Percentiles rank a stretch among this genome's conserved stretches.
Conservation (phyloP, 768 basidiomycete species). For the Auriculariales sp. region DNA sequence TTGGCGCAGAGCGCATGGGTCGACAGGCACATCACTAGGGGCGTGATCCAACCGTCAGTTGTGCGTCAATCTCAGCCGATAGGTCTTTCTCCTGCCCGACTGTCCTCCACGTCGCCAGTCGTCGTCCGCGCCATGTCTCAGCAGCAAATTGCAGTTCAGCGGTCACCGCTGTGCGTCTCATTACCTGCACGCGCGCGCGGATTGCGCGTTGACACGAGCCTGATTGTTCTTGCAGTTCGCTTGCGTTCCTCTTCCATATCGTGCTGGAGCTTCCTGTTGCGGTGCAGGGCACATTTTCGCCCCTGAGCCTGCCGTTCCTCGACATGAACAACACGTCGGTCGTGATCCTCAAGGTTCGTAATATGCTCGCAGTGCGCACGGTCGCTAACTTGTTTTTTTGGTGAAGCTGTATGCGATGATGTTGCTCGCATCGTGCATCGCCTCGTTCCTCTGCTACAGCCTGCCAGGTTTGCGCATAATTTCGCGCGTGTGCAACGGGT, state of each 20-base stretch:
- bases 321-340: constrained; percentile 73
- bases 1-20: too few relatives aligned
- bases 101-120: too few relatives aligned
- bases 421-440: constrained; percentile 43
- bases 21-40: too few relatives aligned
- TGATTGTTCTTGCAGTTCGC: too few relatives aligned
- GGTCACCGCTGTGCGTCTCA: too few relatives aligned
- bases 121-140: too few relatives aligned
- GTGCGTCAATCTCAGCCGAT: too few relatives aligned
- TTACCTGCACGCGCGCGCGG: too few relatives aligned
- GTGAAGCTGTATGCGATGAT: constrained; percentile 55
- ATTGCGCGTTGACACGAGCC: too few relatives aligned
- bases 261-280: constrained; percentile 67
- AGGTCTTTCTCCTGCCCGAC: too few relatives aligned
- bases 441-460: constrained; percentile 45
- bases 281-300: constrained; percentile 58
- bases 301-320: constrained; percentile 51
- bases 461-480: constrained; percentile 47
- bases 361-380: background rate
- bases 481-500: background rate
- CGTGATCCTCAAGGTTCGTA: constrained; percentile 56
- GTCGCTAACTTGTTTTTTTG: background rate
- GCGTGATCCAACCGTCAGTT: too few relatives aligned
- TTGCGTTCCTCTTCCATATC: constrained; percentile 72
- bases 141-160: too few relatives aligned